phyloP scores from a whole-genome alignment of 495 filamentous ascomycete species.

The Daldinia childiae region DNA sequence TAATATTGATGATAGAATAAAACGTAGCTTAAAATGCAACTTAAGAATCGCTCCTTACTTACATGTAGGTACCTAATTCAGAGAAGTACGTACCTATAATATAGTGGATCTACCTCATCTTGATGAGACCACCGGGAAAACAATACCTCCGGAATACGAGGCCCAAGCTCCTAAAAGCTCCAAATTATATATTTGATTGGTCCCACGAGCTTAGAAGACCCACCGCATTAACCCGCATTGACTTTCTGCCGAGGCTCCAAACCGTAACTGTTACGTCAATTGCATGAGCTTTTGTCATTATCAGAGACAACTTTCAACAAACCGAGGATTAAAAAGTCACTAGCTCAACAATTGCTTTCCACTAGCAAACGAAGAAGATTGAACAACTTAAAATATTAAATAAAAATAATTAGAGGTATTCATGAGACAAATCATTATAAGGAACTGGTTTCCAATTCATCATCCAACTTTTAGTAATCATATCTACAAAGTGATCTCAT shows the following conservation, averaged over 20 bases:
- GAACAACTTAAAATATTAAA: background rate
- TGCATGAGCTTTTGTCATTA: background rate
- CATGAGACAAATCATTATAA: constrained; percentile 31
- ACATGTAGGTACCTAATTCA: no score
- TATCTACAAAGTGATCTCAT: constrained; percentile 33
- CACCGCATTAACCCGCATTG: background rate
- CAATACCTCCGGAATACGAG: constrained; percentile 9
- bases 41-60: background rate
- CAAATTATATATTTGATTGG: background rate
- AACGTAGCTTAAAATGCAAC: background rate
- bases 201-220: background rate
- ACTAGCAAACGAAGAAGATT: background rate
- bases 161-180: constrained; percentile 24
- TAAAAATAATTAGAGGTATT: constrained; percentile 7
- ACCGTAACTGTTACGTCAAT: constrained; percentile 1
- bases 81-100: no score
- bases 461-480: constrained; percentile 12
- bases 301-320: background rate
- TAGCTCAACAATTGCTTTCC: background rate
- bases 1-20: background rate
- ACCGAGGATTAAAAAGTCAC: no score
- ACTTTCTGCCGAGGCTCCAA: background rate
- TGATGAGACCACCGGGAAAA: constrained; percentile 6
- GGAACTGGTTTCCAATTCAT: constrained; percentile 26
- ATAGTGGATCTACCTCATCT: no score